These are phyloP conservation scores for Gyrodon lividus DNA, from an alignment of 768 basidiomycete genomes.

Conservation along the genomic window DNA sequence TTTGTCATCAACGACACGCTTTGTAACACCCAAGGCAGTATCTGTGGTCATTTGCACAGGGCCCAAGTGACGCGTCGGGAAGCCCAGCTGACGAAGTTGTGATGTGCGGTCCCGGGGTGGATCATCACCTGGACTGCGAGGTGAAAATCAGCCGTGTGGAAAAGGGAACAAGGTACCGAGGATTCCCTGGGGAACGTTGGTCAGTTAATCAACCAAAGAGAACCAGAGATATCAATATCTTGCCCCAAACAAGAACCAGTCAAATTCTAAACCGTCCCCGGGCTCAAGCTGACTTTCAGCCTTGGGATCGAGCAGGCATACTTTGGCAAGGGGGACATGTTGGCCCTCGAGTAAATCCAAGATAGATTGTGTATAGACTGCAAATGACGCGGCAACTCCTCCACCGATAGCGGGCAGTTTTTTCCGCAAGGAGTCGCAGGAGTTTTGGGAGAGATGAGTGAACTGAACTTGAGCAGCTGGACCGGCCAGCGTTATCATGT, in stretches of 20 bases:
- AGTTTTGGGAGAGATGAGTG: conserved; percentile 80
- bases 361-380: conserved; percentile 24
- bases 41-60: conserved; percentile 98
- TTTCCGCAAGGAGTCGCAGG: conserved; percentile 50
- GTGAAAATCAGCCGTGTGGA: neutral
- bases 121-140: conserved; percentile 72
- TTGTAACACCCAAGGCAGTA: conserved; percentile 91
- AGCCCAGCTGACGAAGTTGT: conserved; percentile 83
- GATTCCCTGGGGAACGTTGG: conserved; percentile 48
- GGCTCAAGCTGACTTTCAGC: conserved; percentile 69
- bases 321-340: conserved; percentile 48
- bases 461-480: conserved; percentile 67
- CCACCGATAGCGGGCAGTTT: conserved; percentile 14
- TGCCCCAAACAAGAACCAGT: conserved; percentile 91
- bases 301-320: conserved; percentile 94
- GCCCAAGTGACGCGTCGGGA: conserved; percentile 83
- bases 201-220: neutral
- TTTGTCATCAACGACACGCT: conserved; percentile 73
- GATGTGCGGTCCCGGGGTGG: conserved; percentile 92
- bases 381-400: conserved; percentile 17
- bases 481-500: conserved; percentile 83
- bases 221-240: conserved; percentile 25
- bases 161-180: conserved; percentile 39
- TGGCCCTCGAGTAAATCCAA: conserved; percentile 14
- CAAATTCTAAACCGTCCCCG: conserved; percentile 77